Base-by-base conservation (phyloP, 805 yeast genomes). In the Candida rishiriensis region DNA sequence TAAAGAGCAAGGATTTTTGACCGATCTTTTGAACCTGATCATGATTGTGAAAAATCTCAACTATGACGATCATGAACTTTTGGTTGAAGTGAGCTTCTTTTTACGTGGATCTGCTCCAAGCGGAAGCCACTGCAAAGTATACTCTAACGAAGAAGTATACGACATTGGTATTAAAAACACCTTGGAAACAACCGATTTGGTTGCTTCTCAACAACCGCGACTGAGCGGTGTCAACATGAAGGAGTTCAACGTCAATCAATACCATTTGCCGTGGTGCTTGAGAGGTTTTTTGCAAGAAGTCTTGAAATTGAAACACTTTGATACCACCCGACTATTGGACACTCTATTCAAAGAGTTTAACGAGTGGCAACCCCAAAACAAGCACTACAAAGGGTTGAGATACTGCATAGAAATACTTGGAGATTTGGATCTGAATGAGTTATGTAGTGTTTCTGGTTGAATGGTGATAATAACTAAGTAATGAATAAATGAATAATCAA, bases 241-340 rank as follows among this genome's bases (percentile, higher is more conserved):
- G 14, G 78, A 80, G 49, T 65, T 83, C 34, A 85, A 84, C 10
- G 71, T 78, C 32, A 91, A 91, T 59, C 95, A 95, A 0, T 91
- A 80, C 55, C 82, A 87, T 48, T 65, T 91, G 37, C 99, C 99
- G 0, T 91, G 97, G 97, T 85, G 95, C 52, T 72, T 91, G 65
- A 69, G 97, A 38, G 96, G 97, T 0, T 70, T 91, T 43, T 57
- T 89, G n/a, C 81, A 79, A 47, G 95, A 82, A 42, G 72, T 52
- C 60, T 60, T 46, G 72, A 73, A 41, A 62, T 42, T 69, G 42
- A 64, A 64, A 36, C 60, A 76, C 36, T 71, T 76, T 17, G 85
- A 85, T 39, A 74, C 85, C 11, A 59, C 68, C 16, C 69, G 71
- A 36, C 63, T 88, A 44, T 55, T 50, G 42, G 58, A 42, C 37